phyloP scores from a whole-genome alignment of 306 rosid species.

The Potentilla sterilis region DNA sequence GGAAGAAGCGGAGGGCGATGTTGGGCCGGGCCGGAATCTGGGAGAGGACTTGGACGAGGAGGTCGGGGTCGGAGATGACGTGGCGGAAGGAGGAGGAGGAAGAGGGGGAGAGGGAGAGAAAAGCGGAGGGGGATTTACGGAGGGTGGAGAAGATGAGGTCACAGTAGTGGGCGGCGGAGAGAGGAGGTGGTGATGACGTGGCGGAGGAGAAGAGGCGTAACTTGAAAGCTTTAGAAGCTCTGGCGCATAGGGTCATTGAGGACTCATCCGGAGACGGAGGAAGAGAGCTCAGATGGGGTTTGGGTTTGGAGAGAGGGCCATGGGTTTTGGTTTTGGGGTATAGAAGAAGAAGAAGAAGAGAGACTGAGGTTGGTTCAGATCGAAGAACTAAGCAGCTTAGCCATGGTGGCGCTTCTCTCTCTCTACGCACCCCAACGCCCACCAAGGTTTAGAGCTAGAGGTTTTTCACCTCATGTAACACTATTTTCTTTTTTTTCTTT shows the following conservation, averaged over 20 bases:
- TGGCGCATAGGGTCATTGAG: slow-evolving; percentile 74
- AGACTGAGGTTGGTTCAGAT: too few species aligned
- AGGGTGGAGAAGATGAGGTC: slow-evolving; percentile 48
- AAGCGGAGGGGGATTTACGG: slow-evolving; percentile 40
- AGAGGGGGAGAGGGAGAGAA: slow-evolving; percentile 21
- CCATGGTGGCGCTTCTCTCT: too few species aligned
- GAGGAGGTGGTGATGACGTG: slow-evolving; percentile 4
- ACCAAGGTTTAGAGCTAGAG: too few species aligned
- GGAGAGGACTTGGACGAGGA: slow-evolving; percentile 49
- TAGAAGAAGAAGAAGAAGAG: too few species aligned
- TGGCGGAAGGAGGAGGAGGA: slow-evolving; percentile 38
- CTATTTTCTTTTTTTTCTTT: too few species aligned
- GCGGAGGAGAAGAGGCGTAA: slow-evolving; percentile 7
- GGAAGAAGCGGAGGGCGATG: slow-evolving; percentile 59
- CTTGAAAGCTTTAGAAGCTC: slow-evolving; percentile 52
- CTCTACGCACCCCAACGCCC: too few species aligned
- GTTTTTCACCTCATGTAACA: too few species aligned
- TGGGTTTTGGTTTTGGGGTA: not conserved
- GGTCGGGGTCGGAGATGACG: slow-evolving; percentile 52
- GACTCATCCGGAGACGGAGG: slow-evolving; percentile 27
- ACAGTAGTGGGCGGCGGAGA: slow-evolving; percentile 28
- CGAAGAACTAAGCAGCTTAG: too few species aligned
- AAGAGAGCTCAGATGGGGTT: not conserved
- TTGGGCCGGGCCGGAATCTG: slow-evolving; percentile 43
- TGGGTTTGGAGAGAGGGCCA: not conserved